Base-by-base conservation (phyloP, 306 rosid genomes). In the Quillaja saponaria region DNA sequence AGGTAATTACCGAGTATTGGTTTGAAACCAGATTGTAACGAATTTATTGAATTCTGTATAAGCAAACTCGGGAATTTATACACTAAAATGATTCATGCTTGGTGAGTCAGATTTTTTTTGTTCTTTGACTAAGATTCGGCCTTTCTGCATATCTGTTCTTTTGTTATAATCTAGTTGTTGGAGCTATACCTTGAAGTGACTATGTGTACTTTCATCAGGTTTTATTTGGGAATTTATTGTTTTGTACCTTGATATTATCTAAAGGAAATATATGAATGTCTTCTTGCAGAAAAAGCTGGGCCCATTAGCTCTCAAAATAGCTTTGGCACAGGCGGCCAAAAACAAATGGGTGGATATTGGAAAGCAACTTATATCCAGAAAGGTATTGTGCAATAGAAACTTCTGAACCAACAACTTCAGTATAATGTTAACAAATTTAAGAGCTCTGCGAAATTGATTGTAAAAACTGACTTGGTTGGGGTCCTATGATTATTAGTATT, bases 271-370 rank as follows among this genome's bases (percentile, higher is more conserved):
- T n/a, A 52, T 10, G 68, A 42, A 19, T 65, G 18, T 74, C 45
- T 75, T 51, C 57, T 35, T 87, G 80, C 80, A 91, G 92, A 88
- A 78, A 77, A 91, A 84, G 70, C 60, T 91, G 6, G 83, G 64
- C 20, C 78, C 84, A 4, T 52, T 86, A 0, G 41, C 37, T 52
- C 88, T 82, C 83, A 91, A 88, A 76, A 91, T 91, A 59, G 98
- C 61, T 17, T 75, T 85, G 37, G 81, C 95, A 3, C 96, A 91
- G 76, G 98, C 98, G 25, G 85, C 83, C 2, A 91, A 88, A 74
- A 88, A 86, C 51, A 86, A 79, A 69, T 91, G 96, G 98, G 88
- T 91, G 54, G 87, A 82, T 2, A 77, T 91, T 74, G 98, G 98
- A n/a, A 86, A 79, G 63, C 89, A 76, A 55, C 63, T 75, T 16